Evolutionary conservation across 2,329 filamentous ascomycete species (phyloP).

Genomic region (Hymenoscyphus linearis): DNA sequence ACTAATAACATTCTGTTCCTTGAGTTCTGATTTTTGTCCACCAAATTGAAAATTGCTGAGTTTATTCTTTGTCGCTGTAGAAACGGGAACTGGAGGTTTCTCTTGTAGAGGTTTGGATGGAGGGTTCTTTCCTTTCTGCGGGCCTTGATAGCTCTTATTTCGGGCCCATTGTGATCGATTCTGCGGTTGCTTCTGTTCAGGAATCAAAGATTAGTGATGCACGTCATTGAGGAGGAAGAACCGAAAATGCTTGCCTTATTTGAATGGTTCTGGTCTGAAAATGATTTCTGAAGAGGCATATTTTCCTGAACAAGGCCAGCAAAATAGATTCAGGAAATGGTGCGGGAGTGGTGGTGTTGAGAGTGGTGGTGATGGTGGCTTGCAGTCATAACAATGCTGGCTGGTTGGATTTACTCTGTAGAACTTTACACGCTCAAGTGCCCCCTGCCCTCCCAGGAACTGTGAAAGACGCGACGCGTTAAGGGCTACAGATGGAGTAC

Average conservation of each 20-base stretch:
- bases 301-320: neutral
- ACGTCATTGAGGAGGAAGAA: neutral
- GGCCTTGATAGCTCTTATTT: constrained; percentile 30
- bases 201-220: neutral
- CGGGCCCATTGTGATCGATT: constrained; percentile 26
- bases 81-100: constrained; percentile 33
- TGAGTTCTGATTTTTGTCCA: constrained; percentile 19
- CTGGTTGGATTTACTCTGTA: neutral
- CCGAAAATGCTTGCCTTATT: constrained; percentile 14
- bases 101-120: constrained; percentile 25
- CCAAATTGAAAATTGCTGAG: constrained; percentile 53
- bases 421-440: neutral
- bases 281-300: constrained; percentile 35
- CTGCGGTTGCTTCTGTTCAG: constrained; percentile 17
- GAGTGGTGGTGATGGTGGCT: neutral
- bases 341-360: neutral
- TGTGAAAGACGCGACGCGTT: too few species aligned
- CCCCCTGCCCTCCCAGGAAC: neutral
- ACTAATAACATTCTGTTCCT: constrained; percentile 19
- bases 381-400: neutral
- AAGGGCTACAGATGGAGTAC: too few species aligned
- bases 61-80: constrained; percentile 55
- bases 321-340: neutral
- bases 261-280: constrained; percentile 33
- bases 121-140: constrained; percentile 10